These are phyloP conservation scores for Heteromeles arbutifolia DNA, from an alignment of 306 rosid species.

Conservation along the genomic window DNA sequence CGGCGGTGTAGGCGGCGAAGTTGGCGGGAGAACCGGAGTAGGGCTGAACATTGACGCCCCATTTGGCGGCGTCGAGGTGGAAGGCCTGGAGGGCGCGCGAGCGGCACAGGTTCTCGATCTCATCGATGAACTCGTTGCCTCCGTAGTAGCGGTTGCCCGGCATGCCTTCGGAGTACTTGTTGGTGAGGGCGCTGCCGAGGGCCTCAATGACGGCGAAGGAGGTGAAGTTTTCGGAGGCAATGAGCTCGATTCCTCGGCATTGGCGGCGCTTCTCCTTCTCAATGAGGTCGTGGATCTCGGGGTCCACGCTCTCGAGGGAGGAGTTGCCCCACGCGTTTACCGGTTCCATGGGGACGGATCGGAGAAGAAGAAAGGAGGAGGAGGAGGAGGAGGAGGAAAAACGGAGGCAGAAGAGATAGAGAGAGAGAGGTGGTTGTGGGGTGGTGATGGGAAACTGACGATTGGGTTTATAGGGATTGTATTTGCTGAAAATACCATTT, in stretches of 20 bases:
- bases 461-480: not conserved
- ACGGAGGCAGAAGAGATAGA: not conserved
- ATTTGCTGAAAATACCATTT: not conserved
- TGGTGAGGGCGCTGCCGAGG: slow-evolving; percentile 76
- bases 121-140: slow-evolving; percentile 83
- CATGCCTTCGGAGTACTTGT: slow-evolving; percentile 92
- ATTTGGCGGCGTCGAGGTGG: slow-evolving; percentile 42
- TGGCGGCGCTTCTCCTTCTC: slow-evolving; percentile 91
- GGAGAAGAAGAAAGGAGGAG: not conserved
- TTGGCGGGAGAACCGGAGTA: slow-evolving; percentile 93
- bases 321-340: slow-evolving; percentile 73
- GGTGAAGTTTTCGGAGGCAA: slow-evolving; percentile 89
- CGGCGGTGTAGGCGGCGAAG: slow-evolving; percentile 94
- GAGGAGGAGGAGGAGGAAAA: not conserved
- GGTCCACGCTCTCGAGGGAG: slow-evolving; percentile 50
- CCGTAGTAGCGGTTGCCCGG: slow-evolving; percentile 94
- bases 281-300: slow-evolving; percentile 76
- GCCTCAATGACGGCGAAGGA: slow-evolving; percentile 96
- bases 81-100: slow-evolving; percentile 75
- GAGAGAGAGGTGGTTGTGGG: not conserved
- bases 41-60: slow-evolving; percentile 95
- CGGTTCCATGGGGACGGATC: slow-evolving; percentile 51
- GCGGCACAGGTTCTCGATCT: slow-evolving; percentile 79
- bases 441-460: not conserved
- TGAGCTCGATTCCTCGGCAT: slow-evolving; percentile 90